Evolutionary conservation across 768 basidiomycete genomes (phyloP).

Genomic region (Russula vinacea): DNA sequence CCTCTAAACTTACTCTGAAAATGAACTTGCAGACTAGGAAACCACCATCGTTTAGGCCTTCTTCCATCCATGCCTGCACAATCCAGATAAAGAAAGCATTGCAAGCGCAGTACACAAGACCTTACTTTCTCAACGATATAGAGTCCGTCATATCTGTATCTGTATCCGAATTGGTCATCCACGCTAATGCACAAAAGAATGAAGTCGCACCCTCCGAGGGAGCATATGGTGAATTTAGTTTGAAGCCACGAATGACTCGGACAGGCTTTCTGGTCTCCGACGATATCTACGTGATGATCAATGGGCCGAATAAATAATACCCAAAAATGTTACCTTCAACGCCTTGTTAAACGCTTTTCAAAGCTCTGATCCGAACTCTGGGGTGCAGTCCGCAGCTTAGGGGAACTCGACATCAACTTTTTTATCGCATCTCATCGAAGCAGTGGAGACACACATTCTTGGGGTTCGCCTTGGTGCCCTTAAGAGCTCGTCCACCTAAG

Average conservation of each 20-base stretch:
- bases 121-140: constrained; percentile 72
- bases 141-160: constrained; percentile 89
- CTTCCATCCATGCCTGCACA: constrained; percentile 67
- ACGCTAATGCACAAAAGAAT: background rate
- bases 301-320: background rate
- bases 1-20: constrained; percentile 56
- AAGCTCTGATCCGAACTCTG: constrained; percentile 84
- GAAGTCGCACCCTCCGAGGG: constrained; percentile 65
- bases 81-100: constrained; percentile 12
- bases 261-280: constrained; percentile 79
- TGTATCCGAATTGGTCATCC: constrained; percentile 32
- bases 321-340: constrained; percentile 46
- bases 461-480: constrained; percentile 73
- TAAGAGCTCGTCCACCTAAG: constrained; percentile 79
- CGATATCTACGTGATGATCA: constrained; percentile 49
- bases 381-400: constrained; percentile 80
- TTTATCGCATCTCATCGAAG: background rate
- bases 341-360: constrained; percentile 69
- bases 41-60: constrained; percentile 64
- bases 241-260: constrained; percentile 84
- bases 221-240: constrained; percentile 66
- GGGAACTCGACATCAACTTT: background rate
- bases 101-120: background rate
- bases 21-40: constrained; percentile 83
- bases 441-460: constrained; percentile 62